Evolutionary conservation across 2,329 filamentous ascomycete species (phyloP), one percentile per base, ranked within the genome.

Genomic region (Mycocentrospora acerina): DNA sequence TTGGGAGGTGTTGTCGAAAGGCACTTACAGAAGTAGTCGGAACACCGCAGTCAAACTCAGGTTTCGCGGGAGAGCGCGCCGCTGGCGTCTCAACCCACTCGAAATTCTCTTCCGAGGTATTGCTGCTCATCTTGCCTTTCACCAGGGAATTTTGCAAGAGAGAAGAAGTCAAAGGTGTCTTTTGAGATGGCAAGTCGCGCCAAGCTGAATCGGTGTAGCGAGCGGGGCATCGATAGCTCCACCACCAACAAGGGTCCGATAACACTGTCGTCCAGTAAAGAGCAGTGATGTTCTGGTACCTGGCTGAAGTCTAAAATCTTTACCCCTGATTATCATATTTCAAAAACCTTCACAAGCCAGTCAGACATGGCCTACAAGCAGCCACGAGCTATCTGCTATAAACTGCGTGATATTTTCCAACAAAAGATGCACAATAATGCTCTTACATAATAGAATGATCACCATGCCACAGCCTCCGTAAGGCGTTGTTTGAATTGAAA

Each of bases 1-100:
- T 44, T 33, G 31, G 32, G 35, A 30, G 40, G 31, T 24, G 18
- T 16, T 15, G 10, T 34, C n/a, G 26, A 35, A 34, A 47, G 35
- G 39, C 40, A 57, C 78, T 55, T 71, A 83, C 81, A 53, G 75
- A 71, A 35, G 81, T 83, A 27, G 77, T 81, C 53, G 75, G 71
- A 37, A 85, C 81, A 59, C 81, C 81, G 60, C 75, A 82, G 51
- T 81, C 71, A 37, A 76, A 74, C 33, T 70, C 60, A 40, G 77
- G 72, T 33, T 74, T 71, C 43, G 71, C 70, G 44, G 74, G 74
- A 37, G 65, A 70, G 33, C 76, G 70, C 50, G 79, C 79, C 51
- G 76, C 69, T 44, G 81, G 81, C 57, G 81, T 85, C 57, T 81
- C 72, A 49, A 84, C 77, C 66, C 84, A 87, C 68, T 86, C 81